phyloP scores from a whole-genome alignment of 108 stramenopile species.

The Cyclotella cryptica region DNA sequence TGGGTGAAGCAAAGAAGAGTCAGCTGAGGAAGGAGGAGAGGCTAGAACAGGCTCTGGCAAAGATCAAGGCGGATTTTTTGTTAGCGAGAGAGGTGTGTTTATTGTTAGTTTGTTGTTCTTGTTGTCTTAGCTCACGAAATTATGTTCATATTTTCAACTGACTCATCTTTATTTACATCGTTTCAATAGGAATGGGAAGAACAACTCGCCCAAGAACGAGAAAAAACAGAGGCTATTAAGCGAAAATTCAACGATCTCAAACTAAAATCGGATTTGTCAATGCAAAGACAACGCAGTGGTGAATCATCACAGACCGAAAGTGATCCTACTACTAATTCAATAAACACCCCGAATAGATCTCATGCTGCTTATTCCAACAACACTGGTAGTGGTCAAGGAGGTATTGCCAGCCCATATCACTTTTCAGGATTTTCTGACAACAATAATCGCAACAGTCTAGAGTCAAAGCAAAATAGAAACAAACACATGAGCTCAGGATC shows the following conservation, averaged over 20 bases:
- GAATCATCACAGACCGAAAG: background rate
- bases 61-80: conserved; percentile 85
- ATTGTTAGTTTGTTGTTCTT: background rate
- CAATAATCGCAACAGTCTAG: background rate
- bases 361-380: conserved; percentile 1
- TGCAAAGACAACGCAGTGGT: background rate
- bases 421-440: conserved; percentile 8
- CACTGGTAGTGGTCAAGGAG: background rate
- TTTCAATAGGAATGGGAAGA: conserved; percentile 39
- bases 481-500: conserved; percentile 10
- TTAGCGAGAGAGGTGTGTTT: conserved; percentile 78
- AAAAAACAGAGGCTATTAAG: conserved; percentile 27
- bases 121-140: background rate
- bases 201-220: conserved; percentile 36
- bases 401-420: conserved; percentile 13
- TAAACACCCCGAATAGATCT: conserved; percentile 9
- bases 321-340: conserved; percentile 7
- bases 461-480: conserved; percentile 1
- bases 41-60: conserved; percentile 80
- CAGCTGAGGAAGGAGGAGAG: conserved; percentile 69
- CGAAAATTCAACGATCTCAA: conserved; percentile 30
- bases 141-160: too few species aligned
- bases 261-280: conserved; percentile 8
- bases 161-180: background rate
- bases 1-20: conserved; percentile 67